Evolutionary conservation across 1,284 basidiomycete genomes (phyloP).

Genomic region (Austropuccinia psidii): DNA sequence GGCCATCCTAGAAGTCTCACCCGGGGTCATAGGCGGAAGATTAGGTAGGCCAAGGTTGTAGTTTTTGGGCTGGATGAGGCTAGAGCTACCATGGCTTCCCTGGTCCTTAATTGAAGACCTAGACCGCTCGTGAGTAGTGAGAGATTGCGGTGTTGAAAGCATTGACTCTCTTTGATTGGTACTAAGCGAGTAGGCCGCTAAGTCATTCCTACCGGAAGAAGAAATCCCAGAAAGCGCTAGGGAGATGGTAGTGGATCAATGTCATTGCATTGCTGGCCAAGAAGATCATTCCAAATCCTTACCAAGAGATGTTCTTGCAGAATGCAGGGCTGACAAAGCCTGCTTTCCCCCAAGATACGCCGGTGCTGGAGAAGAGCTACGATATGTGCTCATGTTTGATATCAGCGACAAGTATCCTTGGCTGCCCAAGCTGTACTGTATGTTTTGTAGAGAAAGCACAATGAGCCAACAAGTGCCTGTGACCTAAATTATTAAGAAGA

Average conservation of each 20-base stretch:
- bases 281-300: background rate
- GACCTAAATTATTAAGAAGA: no score
- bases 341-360: background rate
- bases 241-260: background rate
- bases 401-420: no score
- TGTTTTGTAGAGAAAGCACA: no score
- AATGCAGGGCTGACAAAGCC: constrained; percentile 2
- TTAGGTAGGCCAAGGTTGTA: constrained; percentile 4
- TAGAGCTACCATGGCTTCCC: constrained; percentile 1
- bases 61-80: background rate
- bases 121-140: background rate
- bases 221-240: constrained; percentile 6
- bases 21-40: constrained; percentile 22
- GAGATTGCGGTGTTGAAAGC: background rate
- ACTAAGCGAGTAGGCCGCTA: constrained; percentile 27
- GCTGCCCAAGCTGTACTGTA: no score
- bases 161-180: constrained; percentile 6
- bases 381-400: no score
- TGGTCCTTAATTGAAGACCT: background rate
- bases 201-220: constrained; percentile 20
- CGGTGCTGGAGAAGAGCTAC: constrained; percentile 9
- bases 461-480: no score
- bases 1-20: no score
- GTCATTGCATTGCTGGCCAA: background rate
- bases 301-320: constrained; percentile 7